Percentiles rank a stretch among this genome's conserved stretches.
Evolutionary conservation across 139 green algal species (phyloP).

Genomic region (Auxenochlorella pyrenoidosa): DNA sequence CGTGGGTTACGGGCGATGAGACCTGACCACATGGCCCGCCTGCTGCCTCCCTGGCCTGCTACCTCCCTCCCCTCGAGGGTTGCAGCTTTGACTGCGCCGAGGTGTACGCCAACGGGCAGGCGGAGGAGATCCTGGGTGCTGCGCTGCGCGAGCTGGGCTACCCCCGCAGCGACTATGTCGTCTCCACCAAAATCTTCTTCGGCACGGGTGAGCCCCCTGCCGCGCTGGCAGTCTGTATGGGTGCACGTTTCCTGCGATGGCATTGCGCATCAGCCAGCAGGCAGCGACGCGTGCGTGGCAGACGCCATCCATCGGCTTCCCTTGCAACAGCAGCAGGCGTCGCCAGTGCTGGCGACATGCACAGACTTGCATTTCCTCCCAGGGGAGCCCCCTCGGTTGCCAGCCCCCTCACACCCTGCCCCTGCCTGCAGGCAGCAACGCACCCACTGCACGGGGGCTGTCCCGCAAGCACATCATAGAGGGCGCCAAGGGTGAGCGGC

Average conservation of each 20-base stretch:
- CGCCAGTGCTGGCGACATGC: too few relatives aligned
- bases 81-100: conserved; percentile 88
- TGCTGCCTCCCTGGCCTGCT: not conserved
- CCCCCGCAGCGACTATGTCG: conserved; percentile 72
- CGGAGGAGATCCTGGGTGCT: conserved; percentile 86
- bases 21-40: too few relatives aligned
- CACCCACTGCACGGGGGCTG: conserved; percentile 77
- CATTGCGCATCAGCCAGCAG: too few relatives aligned
- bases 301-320: too few relatives aligned
- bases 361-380: too few relatives aligned
- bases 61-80: not conserved
- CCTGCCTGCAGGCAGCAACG: conserved; percentile 39
- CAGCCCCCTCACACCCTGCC: not conserved
- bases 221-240: too few relatives aligned
- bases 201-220: not conserved
- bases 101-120: conserved; percentile 78
- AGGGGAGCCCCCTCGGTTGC: too few relatives aligned
- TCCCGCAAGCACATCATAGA: conserved; percentile 91
- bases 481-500: conserved; percentile 64
- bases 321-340: too few relatives aligned
- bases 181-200: conserved; percentile 77
- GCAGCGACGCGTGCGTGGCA: too few relatives aligned
- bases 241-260: too few relatives aligned
- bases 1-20: too few relatives aligned
- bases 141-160: conserved; percentile 74